These are phyloP conservation scores for Alnus glutinosa DNA, from an alignment of 306 rosid genomes.

Conservation along the genomic window DNA sequence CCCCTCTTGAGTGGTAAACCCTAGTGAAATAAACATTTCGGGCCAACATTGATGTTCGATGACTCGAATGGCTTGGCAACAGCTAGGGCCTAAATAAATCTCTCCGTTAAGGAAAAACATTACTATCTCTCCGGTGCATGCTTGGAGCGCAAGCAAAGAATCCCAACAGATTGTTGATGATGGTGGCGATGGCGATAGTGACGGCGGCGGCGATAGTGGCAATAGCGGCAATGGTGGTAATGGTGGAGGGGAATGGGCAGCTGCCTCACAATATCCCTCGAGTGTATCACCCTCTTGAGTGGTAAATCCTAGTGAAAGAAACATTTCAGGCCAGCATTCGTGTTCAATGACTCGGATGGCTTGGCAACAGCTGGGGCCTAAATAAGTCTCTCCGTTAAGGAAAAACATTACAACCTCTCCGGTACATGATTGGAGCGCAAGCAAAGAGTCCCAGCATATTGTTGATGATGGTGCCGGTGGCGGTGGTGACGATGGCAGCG, in stretches of 20 bases:
- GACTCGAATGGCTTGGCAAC: conserved; percentile 53
- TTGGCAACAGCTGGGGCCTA: conserved; percentile 57
- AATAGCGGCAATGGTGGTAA: background rate
- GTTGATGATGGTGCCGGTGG: conserved; percentile 6
- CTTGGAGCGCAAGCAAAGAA: conserved; percentile 50
- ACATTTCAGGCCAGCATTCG: conserved; percentile 70
- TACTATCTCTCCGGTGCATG: conserved; percentile 59
- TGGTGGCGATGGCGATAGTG: no score
- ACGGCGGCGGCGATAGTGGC: background rate
- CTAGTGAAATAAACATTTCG: conserved; percentile 48
- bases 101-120: conserved; percentile 61
- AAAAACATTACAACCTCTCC: conserved; percentile 61
- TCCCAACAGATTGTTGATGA: conserved; percentile 56
- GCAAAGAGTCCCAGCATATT: conserved; percentile 62
- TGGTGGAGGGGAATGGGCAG: conserved; percentile 10
- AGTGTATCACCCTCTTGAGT: conserved; percentile 52
- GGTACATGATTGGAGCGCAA: conserved; percentile 56
- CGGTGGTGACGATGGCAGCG: background rate
- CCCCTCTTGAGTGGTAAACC: conserved; percentile 58
- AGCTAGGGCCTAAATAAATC: conserved; percentile 49
- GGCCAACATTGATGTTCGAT: conserved; percentile 76
- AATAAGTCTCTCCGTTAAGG: conserved; percentile 50
- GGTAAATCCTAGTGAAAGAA: conserved; percentile 59
- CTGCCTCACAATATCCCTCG: conserved; percentile 51
- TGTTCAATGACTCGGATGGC: conserved; percentile 50